Base-by-base conservation (phyloP, 768 basidiomycete genomes). In the Trametes cubensis region DNA sequence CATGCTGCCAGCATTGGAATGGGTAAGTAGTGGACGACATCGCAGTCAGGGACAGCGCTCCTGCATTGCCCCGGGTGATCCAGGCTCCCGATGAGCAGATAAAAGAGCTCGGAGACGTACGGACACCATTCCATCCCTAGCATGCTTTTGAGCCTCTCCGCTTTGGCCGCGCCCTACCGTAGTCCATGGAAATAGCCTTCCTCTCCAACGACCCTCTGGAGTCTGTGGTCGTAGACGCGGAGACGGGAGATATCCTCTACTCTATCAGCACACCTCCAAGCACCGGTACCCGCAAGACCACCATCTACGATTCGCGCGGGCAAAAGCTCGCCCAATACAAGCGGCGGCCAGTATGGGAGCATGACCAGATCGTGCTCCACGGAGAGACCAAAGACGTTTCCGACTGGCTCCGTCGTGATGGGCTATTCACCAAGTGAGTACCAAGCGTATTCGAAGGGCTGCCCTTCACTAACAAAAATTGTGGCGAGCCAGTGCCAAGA, bases 201-300 rank as follows among this genome's bases (percentile, higher is more conserved):
- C 51, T 52, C n/a, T 23, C 34, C n/a, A 40, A 52, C n/a, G 14
- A 52, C 38, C 51, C 51, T 40, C 34, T 52, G 30, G 23, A 52
- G 20, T 52, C 51, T 20, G 38, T 40, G 14, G 51, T 52, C 25
- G 54, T 45, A 23, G 28, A 30, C 42, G 41, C 21, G 25, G 42
- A 23, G 18, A 44, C 42, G 3, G 26, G 41, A 8, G 18, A 18
- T 14, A 28, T 55, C 41, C 6, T 55, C 26, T 55, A 45, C 26
- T n/a, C 25, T 18, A 55, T 55, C 4, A 30, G 18, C 25, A 55
- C 54, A 18, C 54, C 54, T 26, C 20, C n/a, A 41, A 26, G 4
- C 5, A 11, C 45, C 14, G 54, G 26, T 13, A 20, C 25, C 3
- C 54, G 28, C 25, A 44, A 13, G 54, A 55, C 54, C 1, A 45